Conservation (phyloP, 306 rosid genomes). For the Clitoria ternatea region DNA sequence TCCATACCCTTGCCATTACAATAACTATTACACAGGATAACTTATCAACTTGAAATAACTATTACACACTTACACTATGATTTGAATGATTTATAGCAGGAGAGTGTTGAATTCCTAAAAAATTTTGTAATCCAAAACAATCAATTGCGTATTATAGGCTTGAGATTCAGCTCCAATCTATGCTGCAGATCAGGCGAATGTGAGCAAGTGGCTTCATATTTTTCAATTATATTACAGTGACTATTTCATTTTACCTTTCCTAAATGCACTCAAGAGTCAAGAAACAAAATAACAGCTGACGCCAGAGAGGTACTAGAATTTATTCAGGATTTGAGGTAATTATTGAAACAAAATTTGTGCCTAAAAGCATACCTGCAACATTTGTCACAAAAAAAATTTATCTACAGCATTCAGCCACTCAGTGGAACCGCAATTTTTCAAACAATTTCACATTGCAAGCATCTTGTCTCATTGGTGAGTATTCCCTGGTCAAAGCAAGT, state of each 20-base stretch:
- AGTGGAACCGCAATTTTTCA: slow-evolving; percentile 96
- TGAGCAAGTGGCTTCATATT: too few species aligned
- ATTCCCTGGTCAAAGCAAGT: slow-evolving; percentile 60
- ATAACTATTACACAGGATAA: too few species aligned
- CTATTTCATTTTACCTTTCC: not conserved
- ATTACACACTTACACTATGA: too few species aligned
- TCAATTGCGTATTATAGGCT: too few species aligned
- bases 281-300: not conserved
- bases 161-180: too few species aligned
- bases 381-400: slow-evolving; percentile 93
- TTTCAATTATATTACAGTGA: too few species aligned
- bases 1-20: too few species aligned
- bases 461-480: slow-evolving; percentile 89
- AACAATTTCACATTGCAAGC: slow-evolving; percentile 92
- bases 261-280: not conserved
- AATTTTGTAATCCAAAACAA: too few species aligned
- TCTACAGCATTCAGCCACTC: slow-evolving; percentile 97
- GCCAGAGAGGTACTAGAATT: not conserved
- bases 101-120: too few species aligned
- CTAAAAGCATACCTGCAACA: slow-evolving; percentile 99
- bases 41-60: too few species aligned
- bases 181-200: too few species aligned
- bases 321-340: not conserved
- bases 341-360: not conserved
- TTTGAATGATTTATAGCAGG: too few species aligned